These are phyloP conservation scores for Oldenlandia corymbosa DNA, from an alignment of 257 asterid genomes.

Conservation along the genomic window DNA sequence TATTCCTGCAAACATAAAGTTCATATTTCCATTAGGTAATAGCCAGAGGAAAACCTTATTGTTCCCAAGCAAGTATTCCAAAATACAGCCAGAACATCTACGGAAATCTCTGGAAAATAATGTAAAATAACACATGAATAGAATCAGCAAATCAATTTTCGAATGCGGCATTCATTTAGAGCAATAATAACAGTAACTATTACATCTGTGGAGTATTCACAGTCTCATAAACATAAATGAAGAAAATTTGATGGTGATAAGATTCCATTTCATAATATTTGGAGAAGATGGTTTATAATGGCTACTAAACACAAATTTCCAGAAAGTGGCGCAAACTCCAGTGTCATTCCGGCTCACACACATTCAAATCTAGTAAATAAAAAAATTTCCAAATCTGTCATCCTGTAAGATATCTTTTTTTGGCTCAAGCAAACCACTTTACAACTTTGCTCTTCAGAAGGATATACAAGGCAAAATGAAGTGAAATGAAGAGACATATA, in stretches of 20 bases:
- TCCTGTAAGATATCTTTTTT: not conserved
- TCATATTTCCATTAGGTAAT: not conserved
- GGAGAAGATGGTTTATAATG: not conserved
- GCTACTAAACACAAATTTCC: too few relatives aligned
- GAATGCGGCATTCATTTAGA: too few relatives aligned
- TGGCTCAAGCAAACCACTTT: conserved; percentile 7
- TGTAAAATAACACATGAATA: too few relatives aligned
- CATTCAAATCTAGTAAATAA: not conserved
- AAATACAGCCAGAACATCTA: too few relatives aligned
- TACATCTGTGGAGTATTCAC: not conserved
- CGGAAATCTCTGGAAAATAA: too few relatives aligned
- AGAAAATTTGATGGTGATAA: not conserved
- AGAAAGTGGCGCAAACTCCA: not conserved
- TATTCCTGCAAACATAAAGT: conserved; percentile 71
- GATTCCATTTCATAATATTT: not conserved
- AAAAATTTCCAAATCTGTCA: not conserved
- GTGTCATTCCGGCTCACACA: not conserved
- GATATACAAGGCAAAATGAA: not conserved
- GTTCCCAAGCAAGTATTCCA: too few relatives aligned
- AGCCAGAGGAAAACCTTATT: too few relatives aligned
- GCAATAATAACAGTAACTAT: too few relatives aligned
- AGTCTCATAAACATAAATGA: not conserved
- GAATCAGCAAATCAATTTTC: too few relatives aligned
- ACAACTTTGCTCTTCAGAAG: not conserved
- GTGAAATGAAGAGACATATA: not conserved